phyloP scores from a whole-genome alignment of 441 rosid species.

The Populus tomentosa region DNA sequence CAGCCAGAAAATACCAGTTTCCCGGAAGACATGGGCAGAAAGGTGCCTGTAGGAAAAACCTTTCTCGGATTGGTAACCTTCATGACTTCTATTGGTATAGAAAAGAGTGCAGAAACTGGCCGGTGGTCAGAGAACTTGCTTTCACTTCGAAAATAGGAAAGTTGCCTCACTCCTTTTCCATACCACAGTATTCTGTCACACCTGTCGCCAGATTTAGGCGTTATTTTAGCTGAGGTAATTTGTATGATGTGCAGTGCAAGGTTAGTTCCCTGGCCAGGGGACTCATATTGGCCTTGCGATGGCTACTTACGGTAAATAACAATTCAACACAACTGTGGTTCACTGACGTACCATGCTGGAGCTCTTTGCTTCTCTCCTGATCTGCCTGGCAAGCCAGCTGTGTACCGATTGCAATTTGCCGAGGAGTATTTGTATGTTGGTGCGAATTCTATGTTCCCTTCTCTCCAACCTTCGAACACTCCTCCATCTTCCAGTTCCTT shows the following conservation, averaged over 20 bases:
- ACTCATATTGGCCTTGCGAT: not conserved
- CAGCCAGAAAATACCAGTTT: not conserved
- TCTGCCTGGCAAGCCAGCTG: conserved; percentile 53
- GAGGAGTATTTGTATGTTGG: conserved; percentile 85
- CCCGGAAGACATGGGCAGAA: too few relatives aligned
- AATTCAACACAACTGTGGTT: not conserved
- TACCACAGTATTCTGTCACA: conserved; percentile 91
- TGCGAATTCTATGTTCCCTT: conserved; percentile 76
- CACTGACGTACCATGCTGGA: conserved; percentile 70
- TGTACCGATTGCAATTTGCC: conserved; percentile 62
- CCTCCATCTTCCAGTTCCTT: conserved; percentile 46
- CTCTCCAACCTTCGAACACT: conserved; percentile 89
- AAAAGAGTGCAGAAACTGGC: conserved; percentile 74
- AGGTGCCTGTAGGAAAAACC: too few relatives aligned
- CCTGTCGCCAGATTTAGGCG: conserved; percentile 44
- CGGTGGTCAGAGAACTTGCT: conserved; percentile 83
- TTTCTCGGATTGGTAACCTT: conserved; percentile 25
- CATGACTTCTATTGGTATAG: conserved; percentile 40
- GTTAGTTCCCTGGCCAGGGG: not conserved
- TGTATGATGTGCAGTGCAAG: not conserved
- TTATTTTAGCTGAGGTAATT: not conserved
- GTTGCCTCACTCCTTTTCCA: conserved; percentile 81
- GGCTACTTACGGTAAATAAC: not conserved
- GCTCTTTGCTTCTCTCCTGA: conserved; percentile 92
- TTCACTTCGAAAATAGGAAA: conserved; percentile 63